Conservation (phyloP, 192 early-diverging fungal genomes). For the Backusella sp. region DNA sequence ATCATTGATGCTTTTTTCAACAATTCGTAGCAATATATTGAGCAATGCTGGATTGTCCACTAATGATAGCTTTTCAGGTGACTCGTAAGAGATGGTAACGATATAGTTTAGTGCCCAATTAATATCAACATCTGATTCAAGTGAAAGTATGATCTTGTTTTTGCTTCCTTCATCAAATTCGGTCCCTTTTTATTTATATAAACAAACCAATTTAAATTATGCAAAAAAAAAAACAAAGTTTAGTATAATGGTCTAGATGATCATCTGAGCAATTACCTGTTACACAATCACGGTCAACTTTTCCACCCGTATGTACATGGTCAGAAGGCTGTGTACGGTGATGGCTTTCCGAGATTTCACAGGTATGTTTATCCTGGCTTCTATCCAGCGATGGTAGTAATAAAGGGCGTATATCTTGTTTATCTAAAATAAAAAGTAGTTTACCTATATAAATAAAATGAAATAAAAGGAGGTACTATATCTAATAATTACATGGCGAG, state of each 20-base stretch:
- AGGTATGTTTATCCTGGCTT: conserved; percentile 3
- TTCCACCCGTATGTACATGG: conserved; percentile 6
- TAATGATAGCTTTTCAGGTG: conserved; percentile 55
- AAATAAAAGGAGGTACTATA: background rate
- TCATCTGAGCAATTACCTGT: background rate
- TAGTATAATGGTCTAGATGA: background rate
- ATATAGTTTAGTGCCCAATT: conserved; percentile 80
- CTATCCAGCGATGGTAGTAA: background rate
- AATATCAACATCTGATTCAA: conserved; percentile 71
- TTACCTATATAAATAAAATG: background rate
- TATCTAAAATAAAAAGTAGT: background rate
- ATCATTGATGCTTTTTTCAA: conserved; percentile 51
- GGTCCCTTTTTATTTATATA: background rate
- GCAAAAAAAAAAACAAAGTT: background rate
- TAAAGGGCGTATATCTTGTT: background rate
- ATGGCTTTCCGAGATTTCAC: conserved; percentile 21
- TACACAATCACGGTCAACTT: background rate
- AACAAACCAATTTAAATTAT: background rate
- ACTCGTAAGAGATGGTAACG: conserved; percentile 59
- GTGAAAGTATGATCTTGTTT: conserved; percentile 66
- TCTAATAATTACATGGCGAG: background rate
- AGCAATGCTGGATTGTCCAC: conserved; percentile 56
- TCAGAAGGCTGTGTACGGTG: conserved; percentile 14
- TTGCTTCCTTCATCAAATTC: conserved; percentile 30
- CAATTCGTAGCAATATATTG: conserved; percentile 34